Evolutionary conservation across 345 rosid species (phyloP), one percentile per base, ranked within the genome.

Genomic region (Sisymbrium irio): DNA sequence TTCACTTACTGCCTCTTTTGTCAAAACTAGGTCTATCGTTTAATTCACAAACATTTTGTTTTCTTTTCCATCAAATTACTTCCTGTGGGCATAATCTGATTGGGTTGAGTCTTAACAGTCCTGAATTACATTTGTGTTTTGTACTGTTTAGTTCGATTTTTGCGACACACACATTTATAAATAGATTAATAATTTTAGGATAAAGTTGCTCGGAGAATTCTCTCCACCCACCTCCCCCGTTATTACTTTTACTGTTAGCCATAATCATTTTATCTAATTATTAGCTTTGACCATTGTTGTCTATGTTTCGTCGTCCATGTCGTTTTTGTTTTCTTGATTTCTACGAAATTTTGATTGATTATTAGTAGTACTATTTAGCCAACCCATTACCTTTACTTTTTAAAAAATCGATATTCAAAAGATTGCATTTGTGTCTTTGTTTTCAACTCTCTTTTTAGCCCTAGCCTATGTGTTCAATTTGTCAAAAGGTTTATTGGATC

Each of bases 231-330:
- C 58, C 59, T 30, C 58, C 57, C 10, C 6, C 62, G 65, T 71
- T 70, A 64, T 64, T 56, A 28, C 35, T 46, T 64, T 56, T 10
- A 77, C 76, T 77, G 45, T 57, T 35, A 57, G 46, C 8, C 55
- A 58, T 42, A 77, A 65, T 77, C 62, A 64, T 69, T 9, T 62
- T 19, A 47, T 4, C 28, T 77, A 58, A 77, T 77, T 58, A 77
- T 77, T 69, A 65, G 47, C 67, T 65, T 71, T 71, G 77, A 59
- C 80, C 77, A 77, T 71, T 65, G 73, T 41, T 70, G 75, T 59
- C 73, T 50, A 55, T 64, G 64, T 47, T 40, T 70, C 15, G 17
- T 54, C 22, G 1, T 76, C 42, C 36, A 18, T 58, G 18, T 27
- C 18, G 17, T 40, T 59, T 22, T 60, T n/a, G 18, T 39, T 46